Conservation (phyloP, 2,329 filamentous ascomycete genomes). For the Sporothrix dimorphospora region DNA sequence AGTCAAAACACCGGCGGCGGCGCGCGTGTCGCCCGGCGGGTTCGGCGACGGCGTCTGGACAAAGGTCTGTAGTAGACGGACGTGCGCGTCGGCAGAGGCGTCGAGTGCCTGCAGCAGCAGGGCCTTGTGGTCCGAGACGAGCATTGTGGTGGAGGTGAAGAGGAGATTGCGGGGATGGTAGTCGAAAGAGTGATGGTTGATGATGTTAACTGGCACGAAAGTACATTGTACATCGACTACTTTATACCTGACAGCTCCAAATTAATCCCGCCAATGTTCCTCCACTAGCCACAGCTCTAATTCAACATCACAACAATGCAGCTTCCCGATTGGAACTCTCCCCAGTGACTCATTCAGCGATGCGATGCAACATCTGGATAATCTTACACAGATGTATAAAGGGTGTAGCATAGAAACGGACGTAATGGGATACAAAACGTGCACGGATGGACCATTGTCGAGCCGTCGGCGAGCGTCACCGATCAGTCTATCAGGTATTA, state of each 20-base stretch:
- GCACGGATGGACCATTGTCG: not conserved
- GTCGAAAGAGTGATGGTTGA: not conserved
- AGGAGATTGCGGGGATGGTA: not conserved
- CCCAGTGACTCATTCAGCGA: not conserved
- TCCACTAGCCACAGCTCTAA: not conserved
- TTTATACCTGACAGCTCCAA: too few relatives aligned
- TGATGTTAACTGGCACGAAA: not conserved
- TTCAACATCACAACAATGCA: not conserved
- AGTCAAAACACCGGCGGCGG: slow-evolving; percentile 10
- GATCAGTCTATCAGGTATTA: slow-evolving; percentile 12
- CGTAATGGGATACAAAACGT: not conserved
- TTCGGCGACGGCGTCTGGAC: slow-evolving; percentile 29
- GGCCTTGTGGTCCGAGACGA: not conserved
- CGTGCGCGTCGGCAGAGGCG: slow-evolving; percentile 2
- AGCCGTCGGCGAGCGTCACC: slow-evolving; percentile 8
- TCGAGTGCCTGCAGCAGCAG: slow-evolving; percentile 24
- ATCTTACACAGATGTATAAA: not conserved
- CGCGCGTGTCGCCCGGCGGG: slow-evolving; percentile 23
- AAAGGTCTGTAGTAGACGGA: slow-evolving; percentile 25
- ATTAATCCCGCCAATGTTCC: too few relatives aligned
- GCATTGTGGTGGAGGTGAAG: not conserved
- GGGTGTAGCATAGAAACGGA: not conserved
- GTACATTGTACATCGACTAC: too few relatives aligned
- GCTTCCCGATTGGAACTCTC: not conserved
- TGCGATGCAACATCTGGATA: not conserved